Percentiles rank a stretch among this genome's conserved stretches.
phyloP scores from a whole-genome alignment of 1,139 yeast species.

The Hyphopichia burtonii region DNA sequence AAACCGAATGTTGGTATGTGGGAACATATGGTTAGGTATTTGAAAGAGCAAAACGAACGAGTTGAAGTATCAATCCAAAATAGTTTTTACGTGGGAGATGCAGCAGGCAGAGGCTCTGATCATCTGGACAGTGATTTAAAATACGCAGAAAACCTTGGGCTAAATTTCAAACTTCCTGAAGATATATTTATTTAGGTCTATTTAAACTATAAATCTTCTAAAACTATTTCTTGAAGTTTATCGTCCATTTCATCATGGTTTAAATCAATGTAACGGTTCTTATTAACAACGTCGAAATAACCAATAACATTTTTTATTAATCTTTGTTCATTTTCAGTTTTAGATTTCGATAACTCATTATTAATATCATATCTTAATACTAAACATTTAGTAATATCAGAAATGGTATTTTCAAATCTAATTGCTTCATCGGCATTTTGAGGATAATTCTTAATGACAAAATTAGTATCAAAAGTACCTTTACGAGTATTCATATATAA shows the following conservation, averaged over 20 bases:
- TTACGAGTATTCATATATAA: constrained; percentile 39
- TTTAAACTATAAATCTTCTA: constrained; percentile 17
- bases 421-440: constrained; percentile 60
- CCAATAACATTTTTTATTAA: constrained; percentile 45
- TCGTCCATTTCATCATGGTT: constrained; percentile 23
- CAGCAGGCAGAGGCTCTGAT: constrained; percentile 81
- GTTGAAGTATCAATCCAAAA: constrained; percentile 32
- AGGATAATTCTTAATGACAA: constrained; percentile 55
- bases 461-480: constrained; percentile 44
- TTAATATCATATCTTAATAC: constrained; percentile 31
- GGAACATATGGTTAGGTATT: constrained; percentile 39
- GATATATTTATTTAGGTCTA: constrained; percentile 20
- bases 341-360: constrained; percentile 21
- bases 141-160: constrained; percentile 60
- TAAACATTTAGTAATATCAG: constrained; percentile 42
- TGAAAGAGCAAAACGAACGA: not conserved
- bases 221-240: constrained; percentile 20
- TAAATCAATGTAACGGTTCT: constrained; percentile 25
- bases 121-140: constrained; percentile 72
- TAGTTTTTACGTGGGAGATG: constrained; percentile 89
- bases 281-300: constrained; percentile 61
- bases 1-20: constrained; percentile 82
- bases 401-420: constrained; percentile 57
- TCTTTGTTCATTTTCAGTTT: constrained; percentile 29
- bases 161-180: constrained; percentile 70